These are phyloP conservation scores for Biscogniauxia mediterranea DNA, from an alignment of 2,329 filamentous ascomycete genomes.

Conservation along the genomic window DNA sequence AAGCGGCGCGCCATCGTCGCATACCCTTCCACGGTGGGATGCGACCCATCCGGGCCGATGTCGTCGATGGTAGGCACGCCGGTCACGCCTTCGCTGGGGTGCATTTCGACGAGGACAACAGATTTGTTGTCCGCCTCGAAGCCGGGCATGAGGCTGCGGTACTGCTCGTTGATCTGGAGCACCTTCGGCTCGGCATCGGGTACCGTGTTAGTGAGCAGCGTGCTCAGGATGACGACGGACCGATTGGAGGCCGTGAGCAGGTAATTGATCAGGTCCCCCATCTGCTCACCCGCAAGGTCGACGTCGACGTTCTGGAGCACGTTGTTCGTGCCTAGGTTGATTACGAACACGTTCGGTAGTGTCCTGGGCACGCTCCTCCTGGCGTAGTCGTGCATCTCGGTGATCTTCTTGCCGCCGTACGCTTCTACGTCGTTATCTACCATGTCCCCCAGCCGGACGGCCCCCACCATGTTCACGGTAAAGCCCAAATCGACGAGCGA, in stretches of 20 bases:
- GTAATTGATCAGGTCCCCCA: slow-evolving; percentile 25
- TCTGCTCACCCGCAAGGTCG: slow-evolving; percentile 23
- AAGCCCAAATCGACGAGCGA: slow-evolving; percentile 20
- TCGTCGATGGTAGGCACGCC: slow-evolving; percentile 19
- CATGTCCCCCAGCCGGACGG: slow-evolving; percentile 23
- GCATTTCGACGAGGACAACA: slow-evolving; percentile 28
- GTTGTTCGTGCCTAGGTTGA: slow-evolving; percentile 27
- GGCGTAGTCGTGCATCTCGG: slow-evolving; percentile 24
- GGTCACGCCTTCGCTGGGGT: slow-evolving; percentile 15
- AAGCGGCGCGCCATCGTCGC: slow-evolving; percentile 21
- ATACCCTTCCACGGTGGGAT: slow-evolving; percentile 22
- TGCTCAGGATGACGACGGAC: slow-evolving; percentile 24
- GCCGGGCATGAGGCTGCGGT: slow-evolving; percentile 20
- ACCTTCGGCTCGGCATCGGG: slow-evolving; percentile 11
- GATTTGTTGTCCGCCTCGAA: slow-evolving; percentile 19
- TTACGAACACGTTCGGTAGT: slow-evolving; percentile 25
- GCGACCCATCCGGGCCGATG: slow-evolving; percentile 25
- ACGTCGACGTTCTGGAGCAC: slow-evolving; percentile 25
- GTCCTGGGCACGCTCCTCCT: slow-evolving; percentile 18
- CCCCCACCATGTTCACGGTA: slow-evolving; percentile 27
- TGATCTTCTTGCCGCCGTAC: slow-evolving; percentile 24
- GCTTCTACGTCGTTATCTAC: slow-evolving; percentile 27
- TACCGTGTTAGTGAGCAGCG: slow-evolving; percentile 25
- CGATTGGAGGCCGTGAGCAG: slow-evolving; percentile 18
- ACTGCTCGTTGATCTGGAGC: slow-evolving; percentile 23